Base-by-base conservation (phyloP, 768 basidiomycete species). In the Kwoniella sp. region DNA sequence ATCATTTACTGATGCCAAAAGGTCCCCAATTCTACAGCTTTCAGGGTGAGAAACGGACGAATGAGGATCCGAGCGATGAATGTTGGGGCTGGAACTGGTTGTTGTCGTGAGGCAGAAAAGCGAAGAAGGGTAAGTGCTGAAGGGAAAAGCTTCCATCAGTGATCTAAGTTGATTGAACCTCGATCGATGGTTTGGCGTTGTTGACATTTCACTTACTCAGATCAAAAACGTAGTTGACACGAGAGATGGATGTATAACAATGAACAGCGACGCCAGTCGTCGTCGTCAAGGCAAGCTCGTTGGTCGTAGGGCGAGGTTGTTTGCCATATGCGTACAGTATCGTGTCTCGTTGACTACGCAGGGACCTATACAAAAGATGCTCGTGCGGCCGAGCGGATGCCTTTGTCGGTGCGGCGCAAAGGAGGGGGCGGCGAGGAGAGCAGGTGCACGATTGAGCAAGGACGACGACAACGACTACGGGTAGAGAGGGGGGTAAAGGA, bases 331-430 rank as follows among this genome's bases (percentile, higher is more conserved):
- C 53, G 29, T 30, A 8, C 29, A 33, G 29, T 33, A 21, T 55
- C 53, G 26, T 55, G 13, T 33, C 21, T 30, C 29, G 55, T 44
- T 37, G 36, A 55, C 26, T 21, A 10, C 2, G 22, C 29, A 36
- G 29, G 19, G 12, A 15, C 6, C 55, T 40, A 9, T 15, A 4
- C 4, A 21, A 25, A 29, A 10, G 27, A 50, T 12, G 49, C 10
- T 19, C 27, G 49, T 29, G 49, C 49, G 24, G 10, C 24, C 22
- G 49, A 4, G 49, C 49, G 27, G 49, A 24, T 50, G 27, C 24
- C 27, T 24, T 24, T 50, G 49, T 50, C 49, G 49, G 49, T 24
- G 22, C 49, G 49, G 49, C 27, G 40, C 40, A 44, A 44, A 44
- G 40, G 40, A 44, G 19, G 21, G 21, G 22, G 0, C 24, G 12